These are phyloP conservation scores for Neofusicoccum ribis DNA, from an alignment of 2,329 filamentous ascomycete species.

Conservation along the genomic window DNA sequence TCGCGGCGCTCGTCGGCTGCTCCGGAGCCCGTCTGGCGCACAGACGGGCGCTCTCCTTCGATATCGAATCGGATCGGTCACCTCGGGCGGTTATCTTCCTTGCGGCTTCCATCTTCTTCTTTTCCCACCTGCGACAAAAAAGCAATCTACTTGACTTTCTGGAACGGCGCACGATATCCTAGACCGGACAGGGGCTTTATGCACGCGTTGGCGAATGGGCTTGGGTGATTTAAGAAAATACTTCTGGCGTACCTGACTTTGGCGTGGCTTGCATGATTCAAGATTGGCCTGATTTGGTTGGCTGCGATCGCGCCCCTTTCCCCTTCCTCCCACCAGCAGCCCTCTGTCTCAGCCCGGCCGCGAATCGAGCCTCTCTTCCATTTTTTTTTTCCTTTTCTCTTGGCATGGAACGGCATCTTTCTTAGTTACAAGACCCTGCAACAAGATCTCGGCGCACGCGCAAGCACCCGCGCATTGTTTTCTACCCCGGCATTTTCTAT, in stretches of 20 bases:
- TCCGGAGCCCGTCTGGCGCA: constrained; percentile 19
- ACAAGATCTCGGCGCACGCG: constrained; percentile 3
- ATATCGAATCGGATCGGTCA: constrained; percentile 24
- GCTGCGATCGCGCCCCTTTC: constrained; percentile 13
- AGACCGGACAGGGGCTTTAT: constrained; percentile 17
- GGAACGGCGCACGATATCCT: constrained; percentile 20
- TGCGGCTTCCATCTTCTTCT: constrained; percentile 21
- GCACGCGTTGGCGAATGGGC: constrained; percentile 19
- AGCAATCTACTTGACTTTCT: constrained; percentile 18
- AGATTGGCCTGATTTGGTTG: constrained; percentile 13
- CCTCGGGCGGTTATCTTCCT: constrained; percentile 23
- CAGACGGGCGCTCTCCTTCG: constrained; percentile 14
- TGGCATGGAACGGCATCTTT: not conserved
- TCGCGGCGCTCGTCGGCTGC: constrained; percentile 16
- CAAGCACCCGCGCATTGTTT: constrained; percentile 4
- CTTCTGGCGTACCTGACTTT: constrained; percentile 19
- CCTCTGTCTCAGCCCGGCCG: constrained; percentile 4
- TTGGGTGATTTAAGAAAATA: constrained; percentile 18
- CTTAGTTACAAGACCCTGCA: not conserved
- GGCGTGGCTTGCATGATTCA: constrained; percentile 19
- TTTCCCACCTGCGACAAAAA: constrained; percentile 20
- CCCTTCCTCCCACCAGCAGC: not conserved
- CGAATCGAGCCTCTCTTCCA: not conserved
- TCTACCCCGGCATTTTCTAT: constrained; percentile 1
- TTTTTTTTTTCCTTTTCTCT: not conserved